Conservation (phyloP, 2,329 filamentous ascomycete species). For the Albophoma yamanashiensis region DNA sequence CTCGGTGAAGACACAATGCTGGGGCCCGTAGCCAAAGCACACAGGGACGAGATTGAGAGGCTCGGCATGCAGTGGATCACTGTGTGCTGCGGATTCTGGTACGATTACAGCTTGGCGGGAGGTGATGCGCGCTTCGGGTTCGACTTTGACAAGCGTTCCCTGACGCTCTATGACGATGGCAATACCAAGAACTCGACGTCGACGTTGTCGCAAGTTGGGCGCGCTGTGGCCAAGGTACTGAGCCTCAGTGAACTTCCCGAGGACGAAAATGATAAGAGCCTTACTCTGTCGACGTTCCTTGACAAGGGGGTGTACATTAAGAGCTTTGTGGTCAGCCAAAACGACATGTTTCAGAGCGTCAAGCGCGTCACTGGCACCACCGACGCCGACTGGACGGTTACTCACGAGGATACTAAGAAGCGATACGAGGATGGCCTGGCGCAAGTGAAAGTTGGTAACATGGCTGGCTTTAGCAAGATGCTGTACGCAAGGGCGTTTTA, state of each 20-base stretch:
- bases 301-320: conserved; percentile 39
- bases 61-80: conserved; percentile 32
- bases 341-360: conserved; percentile 50
- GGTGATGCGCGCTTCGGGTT: conserved; percentile 31
- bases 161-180: conserved; percentile 45
- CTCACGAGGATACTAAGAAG: conserved; percentile 30
- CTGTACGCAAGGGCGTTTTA: conserved; percentile 44
- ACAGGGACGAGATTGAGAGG: conserved; percentile 25
- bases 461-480: conserved; percentile 30
- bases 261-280: conserved; percentile 16
- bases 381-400: conserved; percentile 49
- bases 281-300: conserved; percentile 23
- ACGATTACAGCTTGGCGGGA: conserved; percentile 36
- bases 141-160: conserved; percentile 28
- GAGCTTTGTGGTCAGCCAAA: conserved; percentile 47
- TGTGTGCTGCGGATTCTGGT: conserved; percentile 44
- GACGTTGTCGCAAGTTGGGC: conserved; percentile 45
- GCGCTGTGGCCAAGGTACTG: conserved; percentile 37
- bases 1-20: conserved; percentile 20
- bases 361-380: conserved; percentile 46
- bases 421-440: conserved; percentile 34
- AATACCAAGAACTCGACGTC: conserved; percentile 24
- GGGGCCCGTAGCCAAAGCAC: conserved; percentile 9
- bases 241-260: conserved; percentile 32
- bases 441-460: conserved; percentile 28